Base-by-base conservation (phyloP, 495 filamentous ascomycete genomes). In the Hypoxylon rickii region DNA sequence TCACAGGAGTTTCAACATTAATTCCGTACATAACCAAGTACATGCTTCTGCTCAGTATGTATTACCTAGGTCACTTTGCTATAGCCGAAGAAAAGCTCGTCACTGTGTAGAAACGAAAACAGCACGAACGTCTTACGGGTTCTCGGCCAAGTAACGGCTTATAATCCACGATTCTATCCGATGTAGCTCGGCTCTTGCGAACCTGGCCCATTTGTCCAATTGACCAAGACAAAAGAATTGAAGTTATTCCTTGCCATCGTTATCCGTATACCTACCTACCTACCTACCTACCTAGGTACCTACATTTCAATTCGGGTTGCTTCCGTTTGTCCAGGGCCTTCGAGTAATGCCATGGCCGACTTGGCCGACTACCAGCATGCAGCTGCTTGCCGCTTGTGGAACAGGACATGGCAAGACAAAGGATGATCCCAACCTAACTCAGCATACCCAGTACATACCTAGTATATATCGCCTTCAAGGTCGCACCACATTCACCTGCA, bases 81-180 rank as follows among this genome's bases (percentile, higher is more conserved):
- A 54, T 38, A 52, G 31, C 59, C 59, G 53, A 63, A 43, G 13
- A 50, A 44, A 34, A 39, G 47, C 39, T 57, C 26, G 17, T 41
- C 44, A 58, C 49, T 54, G 59, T 63, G 59, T 32, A 12, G n/a
- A 37, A 54, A 53, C 53, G 10, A 63, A 54, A 63, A 57, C 32
- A 19, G 53, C 59, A 63, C 59, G 59, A 63, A 63, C 45, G 59
- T 63, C 53, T 5, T 53, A 63, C 59, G 59, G 59, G 59, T 54
- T 54, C 59, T 58, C 59, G 59, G 59, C 13, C 53, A 37, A 29
- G 22, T 38, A 34, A 53, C 59, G 59, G 59, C 13, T 40, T 29
- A 36, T 40, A 50, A 50, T 46, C 40, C 49, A 63, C 59, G 59
- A 58, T 58, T 63, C 44, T 54, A 39, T 63, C 59, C 59, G 59